Conservation (phyloP, 176 grass and related monocot species). For the Cocos nucifera region DNA sequence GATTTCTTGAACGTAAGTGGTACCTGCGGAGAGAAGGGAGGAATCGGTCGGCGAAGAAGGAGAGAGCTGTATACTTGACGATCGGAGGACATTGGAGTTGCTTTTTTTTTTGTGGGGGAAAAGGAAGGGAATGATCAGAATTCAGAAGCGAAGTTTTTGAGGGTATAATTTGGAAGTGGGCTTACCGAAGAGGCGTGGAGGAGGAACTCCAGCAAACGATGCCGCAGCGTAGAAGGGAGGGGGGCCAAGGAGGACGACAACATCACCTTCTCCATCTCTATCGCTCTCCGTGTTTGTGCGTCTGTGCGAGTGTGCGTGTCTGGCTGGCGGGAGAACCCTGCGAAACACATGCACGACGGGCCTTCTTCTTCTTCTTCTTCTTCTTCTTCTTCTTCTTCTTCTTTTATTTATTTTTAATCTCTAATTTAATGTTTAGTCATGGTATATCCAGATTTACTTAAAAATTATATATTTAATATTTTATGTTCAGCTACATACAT, state of each 20-base stretch:
- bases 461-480: no score
- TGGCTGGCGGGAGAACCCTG: no score
- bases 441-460: no score
- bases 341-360: no score
- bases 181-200: constrained; percentile 21
- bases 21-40: constrained; percentile 50
- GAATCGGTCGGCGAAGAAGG: constrained; percentile 59
- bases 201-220: constrained; percentile 27
- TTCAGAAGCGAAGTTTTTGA: background rate
- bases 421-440: no score
- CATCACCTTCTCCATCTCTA: constrained; percentile 3
- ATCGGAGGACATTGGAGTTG: constrained; percentile 58
- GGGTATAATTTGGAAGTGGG: background rate
- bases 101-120: constrained; percentile 14
- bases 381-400: no score
- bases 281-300: background rate
- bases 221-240: constrained; percentile 6
- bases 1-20: background rate
- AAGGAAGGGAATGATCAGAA: background rate
- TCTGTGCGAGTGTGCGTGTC: no score
- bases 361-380: no score
- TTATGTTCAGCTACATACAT: no score
- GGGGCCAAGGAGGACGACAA: background rate
- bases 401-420: no score
- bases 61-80: constrained; percentile 72